phyloP scores from a whole-genome alignment of 352 stramenopile genomes.

The Phytophthora litchii region DNA sequence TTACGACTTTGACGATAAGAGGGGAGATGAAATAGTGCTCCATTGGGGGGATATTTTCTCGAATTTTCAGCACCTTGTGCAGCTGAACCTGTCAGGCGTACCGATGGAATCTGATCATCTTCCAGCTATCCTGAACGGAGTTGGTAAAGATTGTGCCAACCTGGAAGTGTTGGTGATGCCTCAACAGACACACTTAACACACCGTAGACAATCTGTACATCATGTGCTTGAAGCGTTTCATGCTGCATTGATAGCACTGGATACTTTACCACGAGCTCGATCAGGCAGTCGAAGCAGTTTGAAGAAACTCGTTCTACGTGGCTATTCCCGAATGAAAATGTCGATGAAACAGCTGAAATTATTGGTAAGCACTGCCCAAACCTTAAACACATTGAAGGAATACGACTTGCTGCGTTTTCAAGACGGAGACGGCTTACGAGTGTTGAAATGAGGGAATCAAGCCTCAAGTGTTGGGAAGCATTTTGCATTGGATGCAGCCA shows the following conservation, averaged over 20 bases:
- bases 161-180: conserved; percentile 26
- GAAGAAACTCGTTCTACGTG: conserved; percentile 33
- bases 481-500: conserved; percentile 37
- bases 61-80: conserved; percentile 7
- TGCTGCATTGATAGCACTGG: conserved; percentile 5
- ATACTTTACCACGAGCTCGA: neutral
- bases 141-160: conserved; percentile 10
- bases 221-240: conserved; percentile 18
- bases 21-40: neutral
- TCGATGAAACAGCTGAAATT: conserved; percentile 20
- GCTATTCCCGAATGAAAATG: conserved; percentile 38
- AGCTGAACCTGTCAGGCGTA: conserved; percentile 17
- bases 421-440: conserved; percentile 30
- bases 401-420: conserved; percentile 34
- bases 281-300: conserved; percentile 21
- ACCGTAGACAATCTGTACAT: conserved; percentile 7
- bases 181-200: conserved; percentile 16
- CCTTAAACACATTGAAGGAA: conserved; percentile 31
- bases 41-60: conserved; percentile 12
- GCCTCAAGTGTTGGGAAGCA: conserved; percentile 29
- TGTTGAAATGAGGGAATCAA: conserved; percentile 32
- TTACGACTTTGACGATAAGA: neutral
- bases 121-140: conserved; percentile 12
- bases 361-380: conserved; percentile 28
- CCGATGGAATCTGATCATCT: conserved; percentile 20